Base-by-base conservation (phyloP, 2,329 filamentous ascomycete genomes). In the Ceratocystis cubensis region DNA sequence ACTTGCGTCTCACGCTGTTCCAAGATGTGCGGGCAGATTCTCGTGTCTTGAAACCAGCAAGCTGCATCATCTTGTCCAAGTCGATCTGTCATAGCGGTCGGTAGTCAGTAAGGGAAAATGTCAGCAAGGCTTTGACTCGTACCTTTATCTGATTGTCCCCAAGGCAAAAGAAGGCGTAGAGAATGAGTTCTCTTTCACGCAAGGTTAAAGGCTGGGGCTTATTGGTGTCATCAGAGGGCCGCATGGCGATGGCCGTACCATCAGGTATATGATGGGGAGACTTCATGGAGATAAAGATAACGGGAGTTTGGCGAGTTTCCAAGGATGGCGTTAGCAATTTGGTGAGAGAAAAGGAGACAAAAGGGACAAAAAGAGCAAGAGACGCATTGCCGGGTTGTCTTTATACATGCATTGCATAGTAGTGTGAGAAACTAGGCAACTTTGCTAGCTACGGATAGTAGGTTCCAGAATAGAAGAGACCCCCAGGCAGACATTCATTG, bases 1-100 rank as follows among this genome's bases (percentile, higher is more conserved):
- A 44, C 37, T 45, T 62, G 33, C 59, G 59, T 20, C 44, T 62
- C 33, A 62, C 33, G 20, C 44, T 41, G 59, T 45, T 28, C 59
- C 59, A 62, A 20, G 15, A 62, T 10, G 30, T 20, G 5, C 44
- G 37, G 20, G 59, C 33, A 7, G 59, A 62, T 1, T 25, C n/a
- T 25, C 20, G 22, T 22, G 37, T 62, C 2, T 20, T 45, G 30
- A 62, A 45, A 1, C 59, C 59, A 10, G 33, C 59, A 33, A 45
- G 8, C 3, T 45, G 7, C 37, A 15, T 45, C 59, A 41, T 25
- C 20, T 22, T 13, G 13, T 62, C 59, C 15, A 62, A 25, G n/a
- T 62, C 44, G 10, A 62, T 62, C 37, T 62, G 37, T 10, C 2
- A 25, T 8, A 7, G 17, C 45, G 20, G 17, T 10, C 45, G 20